Conservation (phyloP, 75 land plant genomes). For the Selaginella tamariscina region DNA sequence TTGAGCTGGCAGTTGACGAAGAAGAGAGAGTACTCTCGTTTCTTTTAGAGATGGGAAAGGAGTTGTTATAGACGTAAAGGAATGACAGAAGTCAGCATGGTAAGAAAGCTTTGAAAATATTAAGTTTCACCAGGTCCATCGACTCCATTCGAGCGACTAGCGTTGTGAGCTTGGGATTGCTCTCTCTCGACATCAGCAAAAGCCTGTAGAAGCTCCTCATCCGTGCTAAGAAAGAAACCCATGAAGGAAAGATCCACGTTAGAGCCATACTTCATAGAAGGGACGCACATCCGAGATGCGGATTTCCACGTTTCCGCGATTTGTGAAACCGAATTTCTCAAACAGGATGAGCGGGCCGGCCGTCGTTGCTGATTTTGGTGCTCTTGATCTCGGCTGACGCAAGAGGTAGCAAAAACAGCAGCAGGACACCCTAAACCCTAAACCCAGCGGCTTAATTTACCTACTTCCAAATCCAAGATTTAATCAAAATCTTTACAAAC, state of each 20-base stretch:
- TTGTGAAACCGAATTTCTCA: conserved; percentile 55
- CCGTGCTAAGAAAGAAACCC: conserved; percentile 69
- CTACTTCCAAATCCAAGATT: too few species aligned
- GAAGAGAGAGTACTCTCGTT: conserved; percentile 51
- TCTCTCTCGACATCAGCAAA: conserved; percentile 17
- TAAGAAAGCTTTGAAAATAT: too few species aligned
- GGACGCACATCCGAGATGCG: conserved; percentile 18
- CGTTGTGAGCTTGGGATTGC: conserved; percentile 21
- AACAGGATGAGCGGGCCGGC: conserved; percentile 44
- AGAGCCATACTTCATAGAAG: not conserved
- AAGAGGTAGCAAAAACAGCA: not conserved
- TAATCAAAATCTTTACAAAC: too few species aligned
- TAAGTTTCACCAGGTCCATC: not conserved
- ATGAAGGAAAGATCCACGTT: conserved; percentile 24
- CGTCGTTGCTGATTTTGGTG: conserved; percentile 29
- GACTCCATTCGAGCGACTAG: conserved; percentile 27
- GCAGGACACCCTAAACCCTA: not conserved
- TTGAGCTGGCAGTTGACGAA: conserved; percentile 54
- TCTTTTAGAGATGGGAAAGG: conserved; percentile 23
- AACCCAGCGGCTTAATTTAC: too few species aligned
- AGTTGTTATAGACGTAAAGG: too few species aligned
- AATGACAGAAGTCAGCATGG: too few species aligned
- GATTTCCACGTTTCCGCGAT: conserved; percentile 23
- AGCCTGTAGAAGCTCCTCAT: conserved; percentile 45
- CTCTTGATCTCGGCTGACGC: conserved; percentile 42